Evolutionary conservation across 2,329 filamentous ascomycete species (phyloP), one percentile per base, ranked within the genome.

Genomic region (Cladophialophora chaetospira): DNA sequence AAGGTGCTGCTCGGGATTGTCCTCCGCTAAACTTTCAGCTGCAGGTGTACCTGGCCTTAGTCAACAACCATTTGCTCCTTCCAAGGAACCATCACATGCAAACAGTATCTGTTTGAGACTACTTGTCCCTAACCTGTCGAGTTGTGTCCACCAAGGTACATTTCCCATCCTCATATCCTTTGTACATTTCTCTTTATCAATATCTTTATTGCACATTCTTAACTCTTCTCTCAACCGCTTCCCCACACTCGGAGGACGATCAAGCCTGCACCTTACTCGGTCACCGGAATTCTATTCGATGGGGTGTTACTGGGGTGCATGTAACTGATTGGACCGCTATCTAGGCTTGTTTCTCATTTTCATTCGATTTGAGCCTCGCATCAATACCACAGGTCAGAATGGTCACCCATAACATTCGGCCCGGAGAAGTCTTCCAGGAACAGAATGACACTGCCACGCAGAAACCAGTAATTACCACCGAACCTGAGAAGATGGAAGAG

Each of bases 401-500:
- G 48, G 48, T 51, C 35, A 43, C 33, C 36, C 48, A 51, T 29
- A 38, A 35, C 9, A 33, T 25, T 40, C 25, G 36, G 33, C 35
- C 53, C 17, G 9, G 13, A 10, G 26, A 56, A 38, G 35, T 35
- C 17, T 17, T 33, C 11, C 15, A 26, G 21, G 6, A 38, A 3
- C 15, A 29, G 17, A 40, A 29, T 43, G 38, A 55, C 19, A 43
- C 52, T 54, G 36, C 51, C n/a, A 23, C 13, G 21, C 46, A 38
- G 21, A 23, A 26, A 28, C 15, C 48, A 5, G 15, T n/a, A 21
- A 21, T 51, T 15, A 57, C 38, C 29, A 40, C 38, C 40, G 53
- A 60, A 10, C 33, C 53, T 21, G 17, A 48, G 48, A 53, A 36
- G 68, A 23, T 72, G 75, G 67, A 35, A 29, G 35, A 40, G 31